phyloP scores from a whole-genome alignment of 768 basidiomycete genomes.

The Boletus sp. region DNA sequence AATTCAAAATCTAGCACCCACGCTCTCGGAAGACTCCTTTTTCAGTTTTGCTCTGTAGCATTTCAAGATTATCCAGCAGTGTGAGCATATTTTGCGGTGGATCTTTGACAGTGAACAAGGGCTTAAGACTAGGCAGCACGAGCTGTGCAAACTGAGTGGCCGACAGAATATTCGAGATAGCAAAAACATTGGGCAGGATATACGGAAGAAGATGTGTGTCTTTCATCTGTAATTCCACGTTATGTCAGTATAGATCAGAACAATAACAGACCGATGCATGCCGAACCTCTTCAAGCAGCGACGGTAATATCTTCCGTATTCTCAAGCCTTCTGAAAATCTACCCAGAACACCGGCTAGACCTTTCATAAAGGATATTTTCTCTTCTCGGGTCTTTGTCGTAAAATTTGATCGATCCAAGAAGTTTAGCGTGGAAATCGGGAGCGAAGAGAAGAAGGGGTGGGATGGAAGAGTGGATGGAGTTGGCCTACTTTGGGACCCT shows the following conservation, averaged over 20 bases:
- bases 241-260: conserved; percentile 3
- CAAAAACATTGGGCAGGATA: conserved; percentile 93
- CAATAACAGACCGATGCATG: not conserved
- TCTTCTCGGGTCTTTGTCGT: conserved; percentile 93
- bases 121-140: conserved; percentile 86
- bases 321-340: conserved; percentile 86
- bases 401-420: conserved; percentile 93
- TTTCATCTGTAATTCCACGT: conserved; percentile 65
- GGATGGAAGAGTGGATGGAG: conserved; percentile 75
- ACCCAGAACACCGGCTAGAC: conserved; percentile 74
- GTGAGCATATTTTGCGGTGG: conserved; percentile 98
- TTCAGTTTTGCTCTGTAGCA: conserved; percentile 88
- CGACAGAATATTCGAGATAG: conserved; percentile 76
- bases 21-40: conserved; percentile 86
- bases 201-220: conserved; percentile 91
- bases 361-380: conserved; percentile 95
- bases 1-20: conserved; percentile 38
- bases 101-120: conserved; percentile 87
- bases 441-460: conserved; percentile 94
- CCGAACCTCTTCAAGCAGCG: conserved; percentile 88
- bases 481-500: conserved; percentile 67
- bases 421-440: conserved; percentile 93
- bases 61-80: conserved; percentile 80
- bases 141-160: conserved; percentile 75
- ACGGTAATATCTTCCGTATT: conserved; percentile 86